Conservation (phyloP, 345 rosid genomes). For the Hypericum androsaemum region DNA sequence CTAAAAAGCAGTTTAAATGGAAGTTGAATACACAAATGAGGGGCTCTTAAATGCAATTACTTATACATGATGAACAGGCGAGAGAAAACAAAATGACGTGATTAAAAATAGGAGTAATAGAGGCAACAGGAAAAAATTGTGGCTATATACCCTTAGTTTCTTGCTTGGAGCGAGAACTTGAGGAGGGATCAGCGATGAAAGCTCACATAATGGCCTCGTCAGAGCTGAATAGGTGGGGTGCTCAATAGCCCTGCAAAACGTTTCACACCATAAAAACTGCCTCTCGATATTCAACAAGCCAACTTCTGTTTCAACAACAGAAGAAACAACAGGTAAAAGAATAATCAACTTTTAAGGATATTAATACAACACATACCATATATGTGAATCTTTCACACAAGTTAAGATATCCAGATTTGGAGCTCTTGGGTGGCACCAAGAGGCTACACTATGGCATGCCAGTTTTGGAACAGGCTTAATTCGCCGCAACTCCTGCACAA, state of each 20-base stretch:
- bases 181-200: slow-evolving; percentile 84
- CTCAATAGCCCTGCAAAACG: slow-evolving; percentile 81
- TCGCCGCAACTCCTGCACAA: slow-evolving; percentile 73
- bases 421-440: slow-evolving; percentile 99
- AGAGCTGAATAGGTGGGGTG: slow-evolving; percentile 97
- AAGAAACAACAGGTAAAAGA: not conserved
- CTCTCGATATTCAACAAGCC: not conserved
- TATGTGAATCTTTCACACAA: slow-evolving; percentile 96
- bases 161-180: slow-evolving; percentile 78
- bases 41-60: too few relatives aligned
- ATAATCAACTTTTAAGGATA: slow-evolving; percentile 6
- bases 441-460: slow-evolving; percentile 95
- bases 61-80: too few relatives aligned
- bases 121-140: slow-evolving; percentile 5
- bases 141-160: slow-evolving; percentile 72
- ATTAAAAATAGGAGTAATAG: not conserved
- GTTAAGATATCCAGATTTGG: slow-evolving; percentile 95
- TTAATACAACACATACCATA: slow-evolving; percentile 47
- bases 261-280: not conserved
- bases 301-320: not conserved
- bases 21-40: too few relatives aligned
- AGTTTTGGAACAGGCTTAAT: slow-evolving; percentile 93
- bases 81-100: too few relatives aligned
- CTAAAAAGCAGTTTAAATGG: too few relatives aligned
- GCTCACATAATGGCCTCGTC: slow-evolving; percentile 96